These are phyloP conservation scores for Choricystis sp. DNA, from an alignment of 139 green algal genomes.

Conservation along the genomic window DNA sequence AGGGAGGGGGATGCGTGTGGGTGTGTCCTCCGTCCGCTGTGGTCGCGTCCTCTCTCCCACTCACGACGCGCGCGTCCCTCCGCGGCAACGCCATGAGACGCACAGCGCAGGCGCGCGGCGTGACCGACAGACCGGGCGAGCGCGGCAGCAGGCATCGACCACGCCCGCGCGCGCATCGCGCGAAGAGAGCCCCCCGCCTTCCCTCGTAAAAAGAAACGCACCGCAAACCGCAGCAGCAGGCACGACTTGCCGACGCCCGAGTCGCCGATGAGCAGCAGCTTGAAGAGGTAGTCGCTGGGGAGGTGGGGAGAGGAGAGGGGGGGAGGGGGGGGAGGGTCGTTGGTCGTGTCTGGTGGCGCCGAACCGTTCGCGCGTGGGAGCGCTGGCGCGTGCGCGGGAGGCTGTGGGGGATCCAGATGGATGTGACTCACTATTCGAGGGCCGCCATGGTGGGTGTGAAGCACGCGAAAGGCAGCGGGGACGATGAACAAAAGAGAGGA, in stretches of 20 bases:
- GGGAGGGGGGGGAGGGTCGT: not conserved
- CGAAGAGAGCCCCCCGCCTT: not conserved
- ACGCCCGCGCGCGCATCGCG: not conserved
- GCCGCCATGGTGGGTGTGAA: too few species aligned
- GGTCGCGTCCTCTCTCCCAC: too few species aligned
- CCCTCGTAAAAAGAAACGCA: constrained; percentile 16
- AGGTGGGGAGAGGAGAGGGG: not conserved
- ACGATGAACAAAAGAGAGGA: too few species aligned
- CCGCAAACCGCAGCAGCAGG: constrained; percentile 87
- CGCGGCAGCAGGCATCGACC: not conserved
- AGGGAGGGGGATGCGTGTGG: too few species aligned
- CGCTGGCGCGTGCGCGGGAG: too few species aligned
- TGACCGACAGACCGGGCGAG: not conserved
- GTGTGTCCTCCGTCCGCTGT: too few species aligned
- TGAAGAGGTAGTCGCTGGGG: constrained; percentile 73
- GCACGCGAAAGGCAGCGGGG: too few species aligned
- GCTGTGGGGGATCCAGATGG: too few species aligned
- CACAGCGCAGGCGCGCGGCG: not conserved
- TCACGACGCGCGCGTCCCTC: not conserved
- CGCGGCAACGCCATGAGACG: too few species aligned
- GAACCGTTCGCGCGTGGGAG: too few species aligned
- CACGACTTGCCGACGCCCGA: constrained; percentile 93
- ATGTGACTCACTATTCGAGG: too few species aligned
- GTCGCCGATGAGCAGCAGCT: constrained; percentile 92
- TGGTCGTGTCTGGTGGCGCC: too few species aligned